Percentiles rank a stretch among this genome's conserved stretches.
These are phyloP conservation scores for Saturnispora sekii DNA, from an alignment of 805 yeast species.

Conservation along the genomic window DNA sequence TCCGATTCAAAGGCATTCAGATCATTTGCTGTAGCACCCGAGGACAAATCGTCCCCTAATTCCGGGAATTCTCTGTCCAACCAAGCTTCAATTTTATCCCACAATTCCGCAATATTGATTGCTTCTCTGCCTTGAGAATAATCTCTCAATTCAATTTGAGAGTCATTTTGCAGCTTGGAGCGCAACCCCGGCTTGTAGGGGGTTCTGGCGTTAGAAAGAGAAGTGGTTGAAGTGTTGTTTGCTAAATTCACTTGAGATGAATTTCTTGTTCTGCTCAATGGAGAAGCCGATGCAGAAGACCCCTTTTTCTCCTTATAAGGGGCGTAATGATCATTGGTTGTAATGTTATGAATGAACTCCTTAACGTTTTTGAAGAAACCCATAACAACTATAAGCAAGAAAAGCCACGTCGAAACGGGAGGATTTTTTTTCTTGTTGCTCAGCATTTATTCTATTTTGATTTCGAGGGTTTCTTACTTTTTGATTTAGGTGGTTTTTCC, in stretches of 20 bases:
- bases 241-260: constrained; percentile 21
- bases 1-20: constrained; percentile 78
- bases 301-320: constrained; percentile 33
- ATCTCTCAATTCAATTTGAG: constrained; percentile 45
- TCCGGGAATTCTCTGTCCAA: constrained; percentile 70
- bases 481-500: constrained; percentile 1
- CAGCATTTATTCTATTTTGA: constrained; percentile 2
- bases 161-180: constrained; percentile 32
- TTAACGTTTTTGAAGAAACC: constrained; percentile 25
- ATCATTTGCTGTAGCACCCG: constrained; percentile 74
- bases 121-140: constrained; percentile 38
- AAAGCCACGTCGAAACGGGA: not conserved
- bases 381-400: constrained; percentile 12
- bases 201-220: constrained; percentile 12
- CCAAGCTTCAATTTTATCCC: constrained; percentile 89
- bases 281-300: constrained; percentile 23
- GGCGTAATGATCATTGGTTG: constrained; percentile 53
- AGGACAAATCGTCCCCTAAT: constrained; percentile 64
- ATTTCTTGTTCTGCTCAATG: constrained; percentile 15
- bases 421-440: not conserved
- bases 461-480: not conserved
- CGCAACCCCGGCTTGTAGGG: constrained; percentile 35
- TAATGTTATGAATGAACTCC: constrained; percentile 37
- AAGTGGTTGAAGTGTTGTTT: constrained; percentile 25
- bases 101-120: constrained; percentile 65